Evolutionary conservation across 345 rosid species (phyloP).

Genomic region (Acer campestre): DNA sequence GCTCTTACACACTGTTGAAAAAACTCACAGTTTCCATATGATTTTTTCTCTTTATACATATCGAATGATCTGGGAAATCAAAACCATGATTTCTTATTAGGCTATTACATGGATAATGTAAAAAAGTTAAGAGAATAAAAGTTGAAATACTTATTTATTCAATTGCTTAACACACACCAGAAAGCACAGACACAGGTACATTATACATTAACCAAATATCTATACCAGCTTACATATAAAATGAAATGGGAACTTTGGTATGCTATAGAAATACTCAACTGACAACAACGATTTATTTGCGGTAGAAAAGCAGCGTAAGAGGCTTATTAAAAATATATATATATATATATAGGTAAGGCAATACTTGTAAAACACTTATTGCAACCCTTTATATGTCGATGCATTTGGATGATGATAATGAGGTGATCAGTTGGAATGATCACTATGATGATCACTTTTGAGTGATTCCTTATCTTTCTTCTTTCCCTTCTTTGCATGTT

Average conservation of each 20-base stretch:
- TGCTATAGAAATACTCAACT: constrained; percentile 15
- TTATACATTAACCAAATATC: background rate
- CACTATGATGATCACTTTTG: constrained; percentile 18
- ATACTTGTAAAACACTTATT: background rate
- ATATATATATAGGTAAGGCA: background rate
- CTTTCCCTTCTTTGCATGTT: constrained; percentile 28
- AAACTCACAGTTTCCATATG: no score
- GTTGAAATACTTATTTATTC: constrained; percentile 4
- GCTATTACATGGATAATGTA: no score
- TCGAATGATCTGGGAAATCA: no score
- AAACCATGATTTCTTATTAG: background rate
- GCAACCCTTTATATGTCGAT: background rate
- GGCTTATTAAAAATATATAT: constrained; percentile 5
- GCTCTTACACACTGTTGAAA: no score
- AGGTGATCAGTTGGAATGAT: constrained; percentile 21
- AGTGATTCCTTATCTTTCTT: constrained; percentile 31
- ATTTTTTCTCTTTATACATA: no score
- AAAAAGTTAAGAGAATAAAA: background rate
- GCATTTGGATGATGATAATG: background rate
- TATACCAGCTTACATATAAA: background rate
- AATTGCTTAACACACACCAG: background rate
- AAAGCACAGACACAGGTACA: background rate
- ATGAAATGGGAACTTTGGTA: background rate
- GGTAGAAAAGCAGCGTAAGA: background rate
- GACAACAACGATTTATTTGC: background rate